Evolutionary conservation across 352 stramenopile genomes (phyloP).

Genomic region (Pseudoperonospora humuli): DNA sequence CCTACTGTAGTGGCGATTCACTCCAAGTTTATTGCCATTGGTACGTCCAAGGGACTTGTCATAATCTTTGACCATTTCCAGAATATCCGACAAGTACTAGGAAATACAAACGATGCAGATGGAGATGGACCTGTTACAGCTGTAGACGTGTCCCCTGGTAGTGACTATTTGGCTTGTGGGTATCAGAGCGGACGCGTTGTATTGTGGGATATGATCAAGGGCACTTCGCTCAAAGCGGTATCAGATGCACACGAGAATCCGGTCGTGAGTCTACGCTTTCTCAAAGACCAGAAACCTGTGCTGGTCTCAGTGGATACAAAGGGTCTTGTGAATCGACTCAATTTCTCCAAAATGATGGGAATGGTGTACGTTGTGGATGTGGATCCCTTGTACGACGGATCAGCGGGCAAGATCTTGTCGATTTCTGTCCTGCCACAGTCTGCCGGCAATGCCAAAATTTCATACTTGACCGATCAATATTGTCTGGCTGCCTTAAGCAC

Average conservation of each 20-base stretch:
- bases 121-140: conserved; percentile 76
- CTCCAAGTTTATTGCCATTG: conserved; percentile 96
- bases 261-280: conserved; percentile 76
- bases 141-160: conserved; percentile 81
- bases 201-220: conserved; percentile 95
- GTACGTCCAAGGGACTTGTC: conserved; percentile 90
- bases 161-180: conserved; percentile 89
- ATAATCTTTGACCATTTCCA: conserved; percentile 97
- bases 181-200: conserved; percentile 91
- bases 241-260: conserved; percentile 86
- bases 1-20: conserved; percentile 92
- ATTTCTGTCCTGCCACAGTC: conserved; percentile 75
- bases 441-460: conserved; percentile 79
- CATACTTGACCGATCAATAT: conserved; percentile 80
- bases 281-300: conserved; percentile 83
- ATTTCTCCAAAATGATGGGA: conserved; percentile 92
- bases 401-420: conserved; percentile 81
- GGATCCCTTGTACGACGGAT: conserved; percentile 93
- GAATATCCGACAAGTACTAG: conserved; percentile 86
- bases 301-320: conserved; percentile 80
- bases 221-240: conserved; percentile 85
- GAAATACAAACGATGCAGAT: conserved; percentile 72
- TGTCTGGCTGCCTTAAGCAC: conserved; percentile 74
- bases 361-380: conserved; percentile 91
- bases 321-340: conserved; percentile 92